Conservation (phyloP, 345 rosid species). For the Bretschneidera sinensis region DNA sequence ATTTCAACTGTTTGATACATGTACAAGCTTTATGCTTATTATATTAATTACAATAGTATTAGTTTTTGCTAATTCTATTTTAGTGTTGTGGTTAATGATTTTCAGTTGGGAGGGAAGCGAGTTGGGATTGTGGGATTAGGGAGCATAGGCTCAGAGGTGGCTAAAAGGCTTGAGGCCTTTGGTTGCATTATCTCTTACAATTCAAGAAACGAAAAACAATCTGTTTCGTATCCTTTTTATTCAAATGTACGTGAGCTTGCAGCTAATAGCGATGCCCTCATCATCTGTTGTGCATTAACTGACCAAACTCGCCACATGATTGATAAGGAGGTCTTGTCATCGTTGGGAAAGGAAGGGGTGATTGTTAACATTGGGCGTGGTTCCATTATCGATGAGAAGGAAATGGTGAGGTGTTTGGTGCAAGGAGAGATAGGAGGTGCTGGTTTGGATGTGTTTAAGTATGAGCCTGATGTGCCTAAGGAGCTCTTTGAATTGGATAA, state of each 20-base stretch:
- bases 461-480: slow-evolving; percentile 39
- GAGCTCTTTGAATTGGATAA: slow-evolving; percentile 32
- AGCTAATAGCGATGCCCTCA: slow-evolving; percentile 26
- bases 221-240: slow-evolving; percentile 29
- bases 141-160: too few relatives aligned
- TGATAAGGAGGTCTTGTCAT: slow-evolving; percentile 29
- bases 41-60: too few relatives aligned
- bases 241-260: slow-evolving; percentile 29
- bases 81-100: too few relatives aligned
- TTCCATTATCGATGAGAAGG: slow-evolving; percentile 40
- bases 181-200: slow-evolving; percentile 37
- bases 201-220: slow-evolving; percentile 32
- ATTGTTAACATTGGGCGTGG: slow-evolving; percentile 43
- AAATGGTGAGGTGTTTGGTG: slow-evolving; percentile 21
- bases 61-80: too few relatives aligned
- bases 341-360: slow-evolving; percentile 37
- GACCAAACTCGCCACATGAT: too few relatives aligned
- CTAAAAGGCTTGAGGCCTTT: too few relatives aligned
- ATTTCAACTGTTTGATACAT: too few relatives aligned
- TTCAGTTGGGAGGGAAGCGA: slow-evolving; percentile 38
- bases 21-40: too few relatives aligned
- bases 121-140: too few relatives aligned
- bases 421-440: slow-evolving; percentile 45
- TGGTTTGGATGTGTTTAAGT: slow-evolving; percentile 53
- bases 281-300: too few relatives aligned